Conservation (phyloP, 2,329 filamentous ascomycete genomes). For the Aspergillus aculeatinus region DNA sequence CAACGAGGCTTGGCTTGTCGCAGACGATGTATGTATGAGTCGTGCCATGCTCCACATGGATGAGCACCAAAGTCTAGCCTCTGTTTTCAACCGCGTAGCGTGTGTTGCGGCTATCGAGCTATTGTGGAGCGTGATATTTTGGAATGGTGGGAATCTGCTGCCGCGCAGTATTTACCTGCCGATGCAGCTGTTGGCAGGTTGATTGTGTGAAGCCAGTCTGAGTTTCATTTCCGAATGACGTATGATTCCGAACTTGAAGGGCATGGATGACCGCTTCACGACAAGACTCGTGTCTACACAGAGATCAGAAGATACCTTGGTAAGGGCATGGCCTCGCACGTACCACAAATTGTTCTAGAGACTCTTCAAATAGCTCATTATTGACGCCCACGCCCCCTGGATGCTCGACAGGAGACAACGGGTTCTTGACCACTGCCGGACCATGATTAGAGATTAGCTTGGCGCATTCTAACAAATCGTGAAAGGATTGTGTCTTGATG, state of each 20-base stretch:
- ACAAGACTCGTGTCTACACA: slow-evolving; percentile 33
- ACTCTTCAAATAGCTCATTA: slow-evolving; percentile 65
- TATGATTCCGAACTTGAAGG: neutral
- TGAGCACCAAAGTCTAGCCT: too few relatives aligned
- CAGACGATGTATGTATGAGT: too few relatives aligned
- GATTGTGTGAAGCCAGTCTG: neutral
- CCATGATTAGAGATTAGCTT: slow-evolving; percentile 10
- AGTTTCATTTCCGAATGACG: neutral
- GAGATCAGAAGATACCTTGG: slow-evolving; percentile 22
- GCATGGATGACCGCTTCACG: slow-evolving; percentile 18
- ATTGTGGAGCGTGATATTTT: neutral
- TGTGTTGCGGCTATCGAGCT: neutral
- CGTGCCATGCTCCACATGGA: too few relatives aligned
- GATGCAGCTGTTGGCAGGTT: neutral
- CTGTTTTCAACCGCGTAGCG: neutral
- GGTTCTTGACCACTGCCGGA: slow-evolving; percentile 61
- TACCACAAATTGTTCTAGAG: slow-evolving; percentile 53
- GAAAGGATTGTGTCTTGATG: slow-evolving; percentile 4
- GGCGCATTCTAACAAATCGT: neutral
- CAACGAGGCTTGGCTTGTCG: too few relatives aligned
- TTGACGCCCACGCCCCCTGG: slow-evolving; percentile 61
- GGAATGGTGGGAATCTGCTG: neutral
- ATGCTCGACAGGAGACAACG: slow-evolving; percentile 61
- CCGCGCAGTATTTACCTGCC: neutral
- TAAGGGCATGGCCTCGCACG: slow-evolving; percentile 21